A percentile compares a stretch with the other conserved stretches of the same genome.
Evolutionary conservation across 805 yeast species (phyloP).

Genomic region (Lipomyces starkeyi): DNA sequence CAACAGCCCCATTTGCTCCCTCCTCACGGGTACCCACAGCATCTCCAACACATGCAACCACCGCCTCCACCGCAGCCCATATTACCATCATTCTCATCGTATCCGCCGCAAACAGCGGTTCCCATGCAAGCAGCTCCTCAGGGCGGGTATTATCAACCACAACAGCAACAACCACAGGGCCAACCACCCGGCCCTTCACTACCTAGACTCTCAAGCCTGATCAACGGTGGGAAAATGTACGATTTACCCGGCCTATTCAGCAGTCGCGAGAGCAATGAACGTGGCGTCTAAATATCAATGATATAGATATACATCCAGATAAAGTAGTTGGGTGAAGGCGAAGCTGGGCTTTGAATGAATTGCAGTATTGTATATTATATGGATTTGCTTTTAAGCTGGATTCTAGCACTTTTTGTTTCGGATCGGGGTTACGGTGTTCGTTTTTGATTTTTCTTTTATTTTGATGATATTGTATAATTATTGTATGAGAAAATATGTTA

Average conservation of each 20-base stretch:
- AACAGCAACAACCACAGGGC: slow-evolving; percentile 14
- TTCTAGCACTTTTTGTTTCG: background rate
- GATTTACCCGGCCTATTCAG: slow-evolving; percentile 32
- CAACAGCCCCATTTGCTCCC: slow-evolving; percentile 6
- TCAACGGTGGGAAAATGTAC: slow-evolving; percentile 21
- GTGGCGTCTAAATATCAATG: slow-evolving; percentile 27
- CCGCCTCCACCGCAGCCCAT: slow-evolving; percentile 17
- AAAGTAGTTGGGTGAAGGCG: background rate
- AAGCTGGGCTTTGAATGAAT: background rate
- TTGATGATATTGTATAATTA: background rate
- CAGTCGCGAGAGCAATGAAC: slow-evolving; percentile 36
- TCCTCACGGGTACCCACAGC: slow-evolving; percentile 8
- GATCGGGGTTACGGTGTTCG: background rate
- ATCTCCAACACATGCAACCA: slow-evolving; percentile 10
- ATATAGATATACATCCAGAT: background rate
- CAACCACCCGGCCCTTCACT: slow-evolving; percentile 14
- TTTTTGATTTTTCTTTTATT: background rate
- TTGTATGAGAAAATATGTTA: background rate
- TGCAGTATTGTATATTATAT: background rate
- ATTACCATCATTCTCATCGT: slow-evolving; percentile 4
- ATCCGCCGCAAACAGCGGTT: background rate
- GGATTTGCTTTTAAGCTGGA: background rate
- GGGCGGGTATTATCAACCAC: slow-evolving; percentile 3
- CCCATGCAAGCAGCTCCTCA: background rate
- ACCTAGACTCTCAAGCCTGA: slow-evolving; percentile 22